A percentile compares a stretch with the other conserved stretches of the same genome.
phyloP scores from a whole-genome alignment of 805 yeast species.

The Kockiozyma suomiensis region DNA sequence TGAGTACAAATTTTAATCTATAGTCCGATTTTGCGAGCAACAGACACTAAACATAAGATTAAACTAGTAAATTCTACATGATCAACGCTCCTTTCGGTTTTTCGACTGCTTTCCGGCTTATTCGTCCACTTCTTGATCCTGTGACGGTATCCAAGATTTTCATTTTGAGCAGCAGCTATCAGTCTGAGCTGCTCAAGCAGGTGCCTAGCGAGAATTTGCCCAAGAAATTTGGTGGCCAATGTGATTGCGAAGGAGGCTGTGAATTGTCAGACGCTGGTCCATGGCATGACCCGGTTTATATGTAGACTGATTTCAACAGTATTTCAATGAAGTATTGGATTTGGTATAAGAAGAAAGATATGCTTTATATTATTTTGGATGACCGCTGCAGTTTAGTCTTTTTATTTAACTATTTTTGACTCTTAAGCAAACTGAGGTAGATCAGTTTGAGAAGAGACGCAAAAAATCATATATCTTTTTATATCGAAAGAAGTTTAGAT shows the following conservation, averaged over 20 bases:
- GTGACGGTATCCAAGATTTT: constrained; percentile 95
- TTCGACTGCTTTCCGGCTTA: constrained; percentile 85
- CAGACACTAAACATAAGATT: too few relatives aligned
- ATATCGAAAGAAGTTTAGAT: too few relatives aligned
- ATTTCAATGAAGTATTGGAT: too few relatives aligned
- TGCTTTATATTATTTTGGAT: too few relatives aligned
- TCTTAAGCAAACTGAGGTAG: too few relatives aligned
- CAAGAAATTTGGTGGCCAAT: constrained; percentile 81
- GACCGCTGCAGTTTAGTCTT: too few relatives aligned
- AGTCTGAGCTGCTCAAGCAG: constrained; percentile 83
- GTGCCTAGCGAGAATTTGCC: constrained; percentile 94
- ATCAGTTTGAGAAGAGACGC: too few relatives aligned
- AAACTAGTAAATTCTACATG: constrained; percentile 64
- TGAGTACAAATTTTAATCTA: constrained; percentile 43
- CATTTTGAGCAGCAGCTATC: constrained; percentile 78
- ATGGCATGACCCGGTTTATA: constrained; percentile 87
- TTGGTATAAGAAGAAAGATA: too few relatives aligned
- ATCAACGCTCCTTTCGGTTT: constrained; percentile 98
- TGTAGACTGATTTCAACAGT: too few relatives aligned
- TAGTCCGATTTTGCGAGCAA: neutral
- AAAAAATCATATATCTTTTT: too few relatives aligned
- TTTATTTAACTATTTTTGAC: too few relatives aligned
- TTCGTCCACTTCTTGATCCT: constrained; percentile 94
- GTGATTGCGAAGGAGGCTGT: constrained; percentile 72
- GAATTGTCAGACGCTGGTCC: constrained; percentile 92